Percentiles rank a stretch among this genome's conserved stretches.
phyloP scores from a whole-genome alignment of 2,329 filamentous ascomycete species.

The Setomelanomma holmii region DNA sequence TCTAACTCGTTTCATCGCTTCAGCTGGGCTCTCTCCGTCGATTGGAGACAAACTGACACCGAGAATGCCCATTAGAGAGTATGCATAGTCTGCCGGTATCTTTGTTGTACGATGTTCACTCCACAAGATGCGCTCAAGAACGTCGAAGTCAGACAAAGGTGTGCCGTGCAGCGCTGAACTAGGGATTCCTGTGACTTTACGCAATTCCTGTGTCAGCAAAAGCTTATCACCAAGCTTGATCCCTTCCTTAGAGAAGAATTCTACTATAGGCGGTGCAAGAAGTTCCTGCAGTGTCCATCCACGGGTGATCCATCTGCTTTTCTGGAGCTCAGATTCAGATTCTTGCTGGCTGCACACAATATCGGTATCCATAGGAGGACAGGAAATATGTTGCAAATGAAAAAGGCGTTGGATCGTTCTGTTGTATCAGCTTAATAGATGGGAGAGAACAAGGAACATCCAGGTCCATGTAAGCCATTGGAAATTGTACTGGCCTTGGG shows the following conservation, averaged over 20 bases:
- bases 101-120: conserved; percentile 14
- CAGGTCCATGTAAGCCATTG: not conserved
- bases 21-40: conserved; percentile 8
- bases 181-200: not conserved
- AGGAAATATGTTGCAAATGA: not conserved
- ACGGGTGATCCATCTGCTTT: not conserved
- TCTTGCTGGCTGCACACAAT: not conserved
- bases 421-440: not conserved
- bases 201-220: not conserved
- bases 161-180: conserved; percentile 1
- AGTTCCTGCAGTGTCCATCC: not conserved
- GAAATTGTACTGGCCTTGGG: not conserved
- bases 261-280: not conserved
- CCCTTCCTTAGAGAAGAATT: not conserved
- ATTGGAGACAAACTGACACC: conserved; percentile 1
- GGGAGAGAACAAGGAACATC: not conserved
- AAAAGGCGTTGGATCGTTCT: not conserved
- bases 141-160: conserved; percentile 3
- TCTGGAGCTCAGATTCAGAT: not conserved
- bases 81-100: conserved; percentile 4
- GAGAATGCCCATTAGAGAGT: conserved; percentile 12
- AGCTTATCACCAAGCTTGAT: not conserved
- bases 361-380: not conserved
- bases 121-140: conserved; percentile 15
- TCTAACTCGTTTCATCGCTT: conserved; percentile 16